These are phyloP conservation scores for Leucocoprinus sp. DNA, from an alignment of 768 basidiomycete species.

Conservation along the genomic window DNA sequence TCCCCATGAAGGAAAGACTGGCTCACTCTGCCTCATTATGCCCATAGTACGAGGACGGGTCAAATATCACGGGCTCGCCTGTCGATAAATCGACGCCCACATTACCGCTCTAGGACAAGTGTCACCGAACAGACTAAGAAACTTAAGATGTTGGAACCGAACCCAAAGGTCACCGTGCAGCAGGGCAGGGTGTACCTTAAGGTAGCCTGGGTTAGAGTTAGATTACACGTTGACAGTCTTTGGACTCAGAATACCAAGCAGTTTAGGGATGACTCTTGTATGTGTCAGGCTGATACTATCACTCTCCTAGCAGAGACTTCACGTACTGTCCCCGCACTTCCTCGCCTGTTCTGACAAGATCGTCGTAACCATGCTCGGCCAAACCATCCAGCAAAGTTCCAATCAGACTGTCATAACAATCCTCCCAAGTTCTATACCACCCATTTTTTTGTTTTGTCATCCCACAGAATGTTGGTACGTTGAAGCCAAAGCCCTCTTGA, in stretches of 20 bases:
- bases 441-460: conserved; percentile 63
- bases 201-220: conserved; percentile 25
- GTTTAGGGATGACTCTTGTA: conserved; percentile 60
- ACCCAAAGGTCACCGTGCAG: conserved; percentile 82
- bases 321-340: conserved; percentile 26
- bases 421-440: conserved; percentile 66
- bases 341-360: conserved; percentile 12
- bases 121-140: conserved; percentile 6
- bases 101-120: conserved; percentile 54
- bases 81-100: conserved; percentile 47
- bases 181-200: conserved; percentile 57
- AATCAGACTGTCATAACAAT: conserved; percentile 57
- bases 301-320: conserved; percentile 12
- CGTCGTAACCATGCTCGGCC: conserved; percentile 31
- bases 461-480: conserved; percentile 71
- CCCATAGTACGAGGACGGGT: conserved; percentile 73
- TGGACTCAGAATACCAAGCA: conserved; percentile 36
- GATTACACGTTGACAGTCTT: neutral
- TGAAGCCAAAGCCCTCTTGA: conserved; percentile 56
- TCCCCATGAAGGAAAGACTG: neutral
- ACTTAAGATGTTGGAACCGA: conserved; percentile 20
- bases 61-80: conserved; percentile 61
- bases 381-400: conserved; percentile 46
- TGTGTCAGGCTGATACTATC: neutral
- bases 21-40: conserved; percentile 78